Evolutionary conservation across 2,329 filamentous ascomycete species (phyloP), one percentile per base, ranked within the genome.

Genomic region (Verticillium longisporum): DNA sequence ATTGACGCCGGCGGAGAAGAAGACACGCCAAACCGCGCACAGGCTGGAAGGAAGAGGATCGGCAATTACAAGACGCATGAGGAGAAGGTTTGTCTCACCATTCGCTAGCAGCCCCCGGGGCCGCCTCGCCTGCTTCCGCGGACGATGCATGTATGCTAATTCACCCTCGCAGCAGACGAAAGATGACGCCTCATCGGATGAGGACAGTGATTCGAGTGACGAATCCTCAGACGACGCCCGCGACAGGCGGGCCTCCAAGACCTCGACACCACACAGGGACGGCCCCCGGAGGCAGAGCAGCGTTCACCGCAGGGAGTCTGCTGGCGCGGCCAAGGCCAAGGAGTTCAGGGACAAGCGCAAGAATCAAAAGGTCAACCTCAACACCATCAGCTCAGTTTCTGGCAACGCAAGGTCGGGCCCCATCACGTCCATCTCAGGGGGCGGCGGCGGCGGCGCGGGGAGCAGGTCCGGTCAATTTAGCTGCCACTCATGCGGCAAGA

Each of bases 361-460:
- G 67, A 86, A 86, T 71, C 88, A 88, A 71, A 84, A 88, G 60
- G 79, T 90, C 58, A 87, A 88, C 63, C 74, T 91, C 61, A 88
- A 88, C 68, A 79, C 79, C 31, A 70, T 87, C 61, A 81, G 79
- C 4, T 88, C 85, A 1, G 84, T 91, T 56, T 90, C 87, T 63
- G 69, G 53, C 65, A 62, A 54, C 56, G 64, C 41, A 13, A 50
- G 45, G n/a, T 26, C 45, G n/a, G 45, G n/a, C n/a, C 45, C 45
- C 18, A 50, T 50, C 18, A 50, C 45, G n/a, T 34, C 41, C 31
- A 36, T 54, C 6, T 59, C 57, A 13, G 32, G 31, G 21, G 57
- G 41, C 32, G 32, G 41, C 32, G 32, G 57, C 41, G 37, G 56
- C 21, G 26, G 33, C 56, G 13, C 54, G 26, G 26, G 26, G 18